Conservation (phyloP, 2,329 filamentous ascomycete genomes). For the Xylaria sp. region DNA sequence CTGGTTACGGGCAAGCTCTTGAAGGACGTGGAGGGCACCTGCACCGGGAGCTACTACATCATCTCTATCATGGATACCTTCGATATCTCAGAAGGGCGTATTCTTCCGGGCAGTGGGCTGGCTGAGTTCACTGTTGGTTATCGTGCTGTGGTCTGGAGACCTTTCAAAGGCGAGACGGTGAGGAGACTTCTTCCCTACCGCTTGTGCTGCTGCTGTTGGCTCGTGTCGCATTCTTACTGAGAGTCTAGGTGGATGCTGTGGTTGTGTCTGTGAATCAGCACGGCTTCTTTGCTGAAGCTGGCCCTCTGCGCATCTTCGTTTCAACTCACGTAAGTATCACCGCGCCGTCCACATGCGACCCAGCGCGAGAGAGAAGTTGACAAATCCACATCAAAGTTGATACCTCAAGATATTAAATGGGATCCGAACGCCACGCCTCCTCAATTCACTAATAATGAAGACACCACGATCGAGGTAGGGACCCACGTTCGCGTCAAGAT, state of each 20-base stretch:
- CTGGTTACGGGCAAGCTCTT: constrained; percentile 90
- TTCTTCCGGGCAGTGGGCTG: constrained; percentile 89
- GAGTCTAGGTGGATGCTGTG: constrained; percentile 84
- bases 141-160: constrained; percentile 95
- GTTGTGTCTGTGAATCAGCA: constrained; percentile 91
- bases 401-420: constrained; percentile 91
- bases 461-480: constrained; percentile 91
- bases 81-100: constrained; percentile 91
- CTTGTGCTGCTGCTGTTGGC: constrained; percentile 25
- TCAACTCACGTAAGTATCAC: constrained; percentile 75
- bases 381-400: constrained; percentile 69
- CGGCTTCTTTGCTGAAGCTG: constrained; percentile 89
- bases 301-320: constrained; percentile 81
- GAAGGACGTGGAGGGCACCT: constrained; percentile 93
- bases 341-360: constrained; percentile 13
- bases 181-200: constrained; percentile 50
- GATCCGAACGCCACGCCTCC: constrained; percentile 97
- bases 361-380: constrained; percentile 40
- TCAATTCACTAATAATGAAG: constrained; percentile 94
- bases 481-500: constrained; percentile 95
- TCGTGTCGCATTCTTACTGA: constrained; percentile 42
- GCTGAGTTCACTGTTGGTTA: constrained; percentile 96
- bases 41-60: constrained; percentile 95
- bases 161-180: constrained; percentile 98
- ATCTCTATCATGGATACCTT: constrained; percentile 98